phyloP scores from a whole-genome alignment of 805 yeast species.

The Pichia scutulata region DNA sequence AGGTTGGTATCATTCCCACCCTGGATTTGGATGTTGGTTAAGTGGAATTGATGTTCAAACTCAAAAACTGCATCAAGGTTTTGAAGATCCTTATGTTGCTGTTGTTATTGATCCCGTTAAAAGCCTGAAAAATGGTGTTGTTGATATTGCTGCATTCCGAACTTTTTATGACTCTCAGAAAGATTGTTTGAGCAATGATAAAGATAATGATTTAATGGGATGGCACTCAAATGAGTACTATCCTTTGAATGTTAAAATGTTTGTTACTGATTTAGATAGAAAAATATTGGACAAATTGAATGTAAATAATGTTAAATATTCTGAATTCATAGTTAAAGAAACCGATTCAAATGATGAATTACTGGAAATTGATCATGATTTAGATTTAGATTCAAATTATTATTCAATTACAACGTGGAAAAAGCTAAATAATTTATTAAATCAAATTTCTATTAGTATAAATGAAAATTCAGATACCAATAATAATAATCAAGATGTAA shows the following conservation, averaged over 20 bases:
- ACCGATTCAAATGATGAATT: background rate
- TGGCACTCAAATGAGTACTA: conserved; percentile 65
- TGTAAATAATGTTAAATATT: background rate
- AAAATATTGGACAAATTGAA: conserved; percentile 30
- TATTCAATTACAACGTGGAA: conserved; percentile 1
- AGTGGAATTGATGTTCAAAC: conserved; percentile 91
- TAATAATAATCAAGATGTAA: background rate
- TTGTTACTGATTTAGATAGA: conserved; percentile 44
- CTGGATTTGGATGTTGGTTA: conserved; percentile 96
- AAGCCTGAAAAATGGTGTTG: conserved; percentile 51
- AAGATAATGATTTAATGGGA: conserved; percentile 46
- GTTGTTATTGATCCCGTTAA: conserved; percentile 80
- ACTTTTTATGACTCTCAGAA: conserved; percentile 37
- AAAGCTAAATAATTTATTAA: background rate
- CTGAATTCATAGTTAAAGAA: background rate
- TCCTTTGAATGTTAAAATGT: conserved; percentile 53
- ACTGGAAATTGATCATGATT: background rate
- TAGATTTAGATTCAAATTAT: background rate
- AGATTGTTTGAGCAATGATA: background rate
- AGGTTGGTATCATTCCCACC: conserved; percentile 98
- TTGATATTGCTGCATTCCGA: conserved; percentile 86
- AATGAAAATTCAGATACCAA: background rate
- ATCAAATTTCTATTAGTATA: background rate
- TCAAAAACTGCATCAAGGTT: conserved; percentile 74
- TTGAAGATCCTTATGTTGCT: conserved; percentile 89